Percentiles rank a stretch among this genome's conserved stretches.
Evolutionary conservation across 257 asterid genomes (phyloP).

Genomic region (Salvia rosmarinus): DNA sequence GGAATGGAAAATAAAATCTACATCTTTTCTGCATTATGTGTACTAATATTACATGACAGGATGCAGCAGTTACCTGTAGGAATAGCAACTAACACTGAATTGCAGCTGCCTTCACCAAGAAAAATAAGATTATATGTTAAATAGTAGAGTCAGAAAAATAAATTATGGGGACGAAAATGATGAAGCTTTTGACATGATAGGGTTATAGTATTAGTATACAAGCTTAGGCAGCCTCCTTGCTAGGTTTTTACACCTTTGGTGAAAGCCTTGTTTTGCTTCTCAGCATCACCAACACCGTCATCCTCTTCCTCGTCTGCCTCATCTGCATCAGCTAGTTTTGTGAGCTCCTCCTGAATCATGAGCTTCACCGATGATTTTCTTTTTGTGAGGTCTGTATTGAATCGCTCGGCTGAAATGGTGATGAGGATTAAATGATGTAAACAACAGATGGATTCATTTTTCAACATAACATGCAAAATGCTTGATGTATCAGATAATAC

Average conservation of each 20-base stretch:
- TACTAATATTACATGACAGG: slow-evolving; percentile 24
- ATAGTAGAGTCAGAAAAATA: background rate
- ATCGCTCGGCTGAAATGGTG: slow-evolving; percentile 58
- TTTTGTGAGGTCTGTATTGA: slow-evolving; percentile 55
- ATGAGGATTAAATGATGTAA: slow-evolving; percentile 4
- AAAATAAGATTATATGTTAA: slow-evolving; percentile 21
- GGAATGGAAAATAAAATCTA: slow-evolving; percentile 6
- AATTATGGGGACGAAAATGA: slow-evolving; percentile 8
- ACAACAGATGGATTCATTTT: background rate
- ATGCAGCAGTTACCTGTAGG: slow-evolving; percentile 18
- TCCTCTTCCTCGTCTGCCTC: slow-evolving; percentile 65
- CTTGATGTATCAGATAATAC: background rate
- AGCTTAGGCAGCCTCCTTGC: slow-evolving; percentile 20
- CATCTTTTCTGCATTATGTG: background rate
- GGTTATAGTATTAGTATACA: slow-evolving; percentile 28
- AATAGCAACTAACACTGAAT: slow-evolving; percentile 24
- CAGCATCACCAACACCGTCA: slow-evolving; percentile 52
- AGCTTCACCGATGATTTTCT: slow-evolving; percentile 55
- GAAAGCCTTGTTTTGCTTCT: slow-evolving; percentile 44
- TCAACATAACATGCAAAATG: background rate
- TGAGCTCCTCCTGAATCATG: slow-evolving; percentile 92
- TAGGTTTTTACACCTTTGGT: slow-evolving; percentile 54
- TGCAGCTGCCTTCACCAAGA: slow-evolving; percentile 30
- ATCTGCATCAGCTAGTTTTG: slow-evolving; percentile 82
- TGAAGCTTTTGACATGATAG: slow-evolving; percentile 1